Base-by-base conservation (phyloP, 2,329 filamentous ascomycete species). In the Cytospora leucostoma region DNA sequence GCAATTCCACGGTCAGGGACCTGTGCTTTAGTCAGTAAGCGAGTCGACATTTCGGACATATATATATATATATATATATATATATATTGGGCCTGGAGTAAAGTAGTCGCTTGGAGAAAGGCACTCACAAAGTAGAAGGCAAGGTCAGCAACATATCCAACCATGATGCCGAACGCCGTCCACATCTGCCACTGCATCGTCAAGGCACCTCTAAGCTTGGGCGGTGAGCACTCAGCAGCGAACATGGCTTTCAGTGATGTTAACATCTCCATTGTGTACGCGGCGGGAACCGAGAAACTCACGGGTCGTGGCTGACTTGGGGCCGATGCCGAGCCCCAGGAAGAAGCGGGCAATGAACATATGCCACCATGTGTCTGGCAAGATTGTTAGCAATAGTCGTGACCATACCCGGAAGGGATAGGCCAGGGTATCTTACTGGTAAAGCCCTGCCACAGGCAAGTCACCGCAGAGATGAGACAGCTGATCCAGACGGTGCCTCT, bases 401-500 rank as follows among this genome's bases (percentile, higher is more conserved):
- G 38, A 6, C 27, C 37, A 21, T 32, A 10, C 7, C 4, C 44
- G 12, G 7, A 17, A 13, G 27, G n/a, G 13, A 52, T 3, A 21
- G 27, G 5, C 4, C 10, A 44, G 32, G 5, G 10, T 7, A 56
- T 49, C 59, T 47, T 38, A 63, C 63, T 78, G 19, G 78, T 78
- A 27, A 79, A 78, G 2, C 74, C 76, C 65, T 81, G 78, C 75
- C 80, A 81, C 67, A 86, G 82, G 66, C 82, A 83, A 17, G 84
- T 78, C 2, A 80, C 63, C 15, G 82, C 80, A 0, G 87, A 87
- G 57, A 69, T 80, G 35, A 84, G 74, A 68, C 88, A 90, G 7
- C 87, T 85, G 40, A 90, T 77, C 71, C 90, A 90, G 56, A 91
- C 87, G 2, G 88, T 91, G 13, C 90, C 89, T 2, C 88, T 82